Evolutionary conservation across 768 basidiomycete species (phyloP).

Genomic region (Panaeolus papilionaceus): DNA sequence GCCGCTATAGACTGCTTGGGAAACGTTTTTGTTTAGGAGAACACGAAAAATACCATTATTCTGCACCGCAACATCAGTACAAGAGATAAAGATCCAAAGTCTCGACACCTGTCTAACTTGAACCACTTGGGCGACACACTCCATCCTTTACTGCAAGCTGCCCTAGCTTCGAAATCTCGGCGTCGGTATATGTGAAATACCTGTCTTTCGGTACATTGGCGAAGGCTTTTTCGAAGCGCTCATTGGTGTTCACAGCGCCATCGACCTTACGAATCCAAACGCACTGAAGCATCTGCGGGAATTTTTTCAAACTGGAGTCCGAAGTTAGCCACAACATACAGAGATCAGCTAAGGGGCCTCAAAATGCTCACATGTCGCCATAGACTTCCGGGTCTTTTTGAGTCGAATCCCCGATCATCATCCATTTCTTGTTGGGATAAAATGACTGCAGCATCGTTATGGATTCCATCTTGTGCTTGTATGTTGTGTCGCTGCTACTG

Average conservation of each 20-base stretch:
- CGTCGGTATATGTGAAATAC: constrained; percentile 42
- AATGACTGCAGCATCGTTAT: constrained; percentile 46
- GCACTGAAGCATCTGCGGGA: constrained; percentile 42
- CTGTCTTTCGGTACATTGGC: constrained; percentile 38
- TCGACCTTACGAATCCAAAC: constrained; percentile 53
- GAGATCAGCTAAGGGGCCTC: neutral
- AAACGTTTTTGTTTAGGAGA: too few relatives aligned
- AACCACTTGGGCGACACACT: too few relatives aligned
- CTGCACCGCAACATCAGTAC: too few relatives aligned
- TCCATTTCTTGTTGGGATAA: constrained; percentile 50
- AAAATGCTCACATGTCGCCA: constrained; percentile 41
- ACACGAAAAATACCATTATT: too few relatives aligned
- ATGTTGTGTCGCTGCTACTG: constrained; percentile 29
- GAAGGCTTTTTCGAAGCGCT: constrained; percentile 43
- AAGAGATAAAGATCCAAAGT: neutral
- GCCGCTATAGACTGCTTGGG: too few relatives aligned
- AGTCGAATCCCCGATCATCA: constrained; percentile 51
- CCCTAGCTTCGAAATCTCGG: constrained; percentile 33
- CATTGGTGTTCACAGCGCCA: constrained; percentile 46
- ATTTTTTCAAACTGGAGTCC: constrained; percentile 39
- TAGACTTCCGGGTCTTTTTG: constrained; percentile 54
- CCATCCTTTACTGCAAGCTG: neutral
- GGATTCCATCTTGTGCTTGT: constrained; percentile 42
- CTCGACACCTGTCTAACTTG: neutral
- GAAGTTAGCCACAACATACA: neutral